These are phyloP conservation scores for Wickerhamomyces ciferrii DNA, from an alignment of 805 yeast genomes.

Conservation along the genomic window DNA sequence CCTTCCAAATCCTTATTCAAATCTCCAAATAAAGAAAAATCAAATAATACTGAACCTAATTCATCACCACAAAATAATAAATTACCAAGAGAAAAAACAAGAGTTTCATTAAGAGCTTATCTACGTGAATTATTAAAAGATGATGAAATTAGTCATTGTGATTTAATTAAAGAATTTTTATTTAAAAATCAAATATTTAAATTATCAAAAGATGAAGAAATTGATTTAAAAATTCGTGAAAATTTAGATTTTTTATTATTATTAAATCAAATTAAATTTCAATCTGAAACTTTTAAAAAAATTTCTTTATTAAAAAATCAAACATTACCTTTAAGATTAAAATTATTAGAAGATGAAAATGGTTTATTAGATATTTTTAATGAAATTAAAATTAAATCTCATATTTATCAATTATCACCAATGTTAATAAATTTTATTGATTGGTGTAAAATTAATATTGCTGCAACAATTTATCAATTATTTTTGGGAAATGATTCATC, in stretches of 20 bases:
- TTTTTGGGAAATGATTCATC: conserved; percentile 81
- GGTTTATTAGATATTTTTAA: conserved; percentile 59
- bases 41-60: too few relatives aligned
- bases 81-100: conserved; percentile 67
- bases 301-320: conserved; percentile 49
- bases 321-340: conserved; percentile 54
- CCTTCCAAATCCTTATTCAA: not conserved
- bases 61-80: conserved; percentile 12
- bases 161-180: conserved; percentile 49
- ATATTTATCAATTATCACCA: conserved; percentile 57
- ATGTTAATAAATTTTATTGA: conserved; percentile 66
- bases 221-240: conserved; percentile 55
- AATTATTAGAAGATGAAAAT: conserved; percentile 41
- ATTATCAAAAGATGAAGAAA: conserved; percentile 36
- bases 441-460: conserved; percentile 78
- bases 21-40: not conserved
- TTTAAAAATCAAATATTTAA: conserved; percentile 29
- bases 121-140: conserved; percentile 46
- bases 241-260: conserved; percentile 56
- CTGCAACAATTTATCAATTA: conserved; percentile 77
- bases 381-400: conserved; percentile 54
- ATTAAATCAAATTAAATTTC: conserved; percentile 68
- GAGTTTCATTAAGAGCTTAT: conserved; percentile 76
- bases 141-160: conserved; percentile 50
- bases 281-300: conserved; percentile 56